These are phyloP conservation scores for Fusarium sp. DNA, from an alignment of 2,329 filamentous ascomycete species.

Conservation along the genomic window DNA sequence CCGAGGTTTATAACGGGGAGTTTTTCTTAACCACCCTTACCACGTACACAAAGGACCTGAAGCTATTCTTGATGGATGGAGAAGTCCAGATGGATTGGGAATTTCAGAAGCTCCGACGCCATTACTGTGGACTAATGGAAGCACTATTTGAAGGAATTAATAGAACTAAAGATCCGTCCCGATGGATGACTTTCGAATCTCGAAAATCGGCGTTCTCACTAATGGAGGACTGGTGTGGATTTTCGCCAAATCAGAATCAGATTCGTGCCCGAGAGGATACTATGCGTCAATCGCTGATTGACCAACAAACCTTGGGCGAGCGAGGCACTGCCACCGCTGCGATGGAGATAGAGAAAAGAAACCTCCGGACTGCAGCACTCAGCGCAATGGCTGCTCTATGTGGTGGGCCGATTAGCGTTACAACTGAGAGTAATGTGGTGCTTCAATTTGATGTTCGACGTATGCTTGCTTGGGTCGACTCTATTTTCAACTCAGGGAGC, in stretches of 20 bases:
- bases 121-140: slow-evolving; percentile 95
- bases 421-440: slow-evolving; percentile 86
- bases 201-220: slow-evolving; percentile 94
- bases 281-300: slow-evolving; percentile 86
- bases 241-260: slow-evolving; percentile 89
- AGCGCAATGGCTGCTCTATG: slow-evolving; percentile 97
- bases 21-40: slow-evolving; percentile 92
- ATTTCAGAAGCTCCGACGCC: slow-evolving; percentile 89
- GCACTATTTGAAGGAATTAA: slow-evolving; percentile 93
- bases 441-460: slow-evolving; percentile 92
- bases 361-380: slow-evolving; percentile 88
- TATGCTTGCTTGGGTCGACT: slow-evolving; percentile 95
- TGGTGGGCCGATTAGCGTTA: slow-evolving; percentile 85
- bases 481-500: slow-evolving; percentile 91
- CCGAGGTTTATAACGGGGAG: slow-evolving; percentile 84
- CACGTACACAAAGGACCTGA: slow-evolving; percentile 89
- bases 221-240: slow-evolving; percentile 99
- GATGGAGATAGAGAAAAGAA: slow-evolving; percentile 97
- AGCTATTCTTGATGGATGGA: slow-evolving; percentile 93
- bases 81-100: slow-evolving; percentile 96
- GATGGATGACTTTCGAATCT: slow-evolving; percentile 98
- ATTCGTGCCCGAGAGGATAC: slow-evolving; percentile 85
- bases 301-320: slow-evolving; percentile 81
- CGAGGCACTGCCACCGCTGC: slow-evolving; percentile 84
- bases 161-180: slow-evolving; percentile 82